These are phyloP conservation scores for Scopulariopsis brevicaulis DNA, from an alignment of 2,329 filamentous ascomycete genomes.

Conservation along the genomic window DNA sequence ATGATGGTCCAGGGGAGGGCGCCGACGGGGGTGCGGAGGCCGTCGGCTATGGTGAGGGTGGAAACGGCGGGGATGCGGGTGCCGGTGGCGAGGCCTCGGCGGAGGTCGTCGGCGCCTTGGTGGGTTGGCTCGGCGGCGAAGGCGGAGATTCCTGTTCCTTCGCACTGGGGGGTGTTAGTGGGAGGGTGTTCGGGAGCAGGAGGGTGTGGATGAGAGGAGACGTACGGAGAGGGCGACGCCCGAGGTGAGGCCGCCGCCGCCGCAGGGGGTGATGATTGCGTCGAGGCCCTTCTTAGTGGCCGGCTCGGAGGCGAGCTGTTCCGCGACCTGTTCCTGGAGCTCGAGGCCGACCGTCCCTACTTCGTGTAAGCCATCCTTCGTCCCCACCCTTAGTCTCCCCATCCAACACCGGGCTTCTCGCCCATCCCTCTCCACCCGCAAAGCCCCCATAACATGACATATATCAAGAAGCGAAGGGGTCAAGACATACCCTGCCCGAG, in stretches of 20 bases:
- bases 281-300: constrained; percentile 33
- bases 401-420: background rate
- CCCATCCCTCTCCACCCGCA: background rate
- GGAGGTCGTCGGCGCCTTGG: constrained; percentile 74
- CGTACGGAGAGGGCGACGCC: constrained; percentile 56
- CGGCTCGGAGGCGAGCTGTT: constrained; percentile 12
- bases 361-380: background rate
- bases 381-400: background rate
- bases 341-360: constrained; percentile 48
- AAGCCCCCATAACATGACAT: background rate
- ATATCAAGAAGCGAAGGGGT: background rate
- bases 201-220: background rate
- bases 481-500: constrained; percentile 82
- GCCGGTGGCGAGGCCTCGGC: constrained; percentile 52
- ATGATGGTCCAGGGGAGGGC: constrained; percentile 67
- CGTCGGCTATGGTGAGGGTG: constrained; percentile 78
- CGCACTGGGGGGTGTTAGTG: constrained; percentile 33
- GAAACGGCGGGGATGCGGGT: constrained; percentile 56
- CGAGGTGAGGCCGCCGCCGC: constrained; percentile 79
- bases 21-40: constrained; percentile 74
- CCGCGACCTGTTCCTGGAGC: constrained; percentile 59
- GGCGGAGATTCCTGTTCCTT: constrained; percentile 60
- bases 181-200: background rate
- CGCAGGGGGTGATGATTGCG: constrained; percentile 71
- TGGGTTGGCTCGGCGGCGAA: constrained; percentile 82